Evolutionary conservation across 2,329 filamentous ascomycete genomes (phyloP), one percentile per base, ranked within the genome.

Genomic region (Phialophora expanda): DNA sequence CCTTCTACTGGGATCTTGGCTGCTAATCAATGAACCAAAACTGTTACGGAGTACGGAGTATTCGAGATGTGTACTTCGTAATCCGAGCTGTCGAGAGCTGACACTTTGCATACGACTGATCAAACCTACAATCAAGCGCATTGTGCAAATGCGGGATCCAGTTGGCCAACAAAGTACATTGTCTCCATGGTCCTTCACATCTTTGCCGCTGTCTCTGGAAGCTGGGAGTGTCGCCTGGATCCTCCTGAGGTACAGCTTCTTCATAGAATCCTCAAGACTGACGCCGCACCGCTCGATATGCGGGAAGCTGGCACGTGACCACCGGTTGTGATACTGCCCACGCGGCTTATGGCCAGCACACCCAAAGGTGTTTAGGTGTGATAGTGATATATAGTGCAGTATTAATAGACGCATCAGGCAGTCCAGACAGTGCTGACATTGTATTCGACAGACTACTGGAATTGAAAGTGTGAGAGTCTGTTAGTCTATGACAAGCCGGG

Each of bases 401-500:
- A 60, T 55, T 28, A 56, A 56, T 53, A 41, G 56, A 20, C 11
- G 28, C 26, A 58, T 48, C 26, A 56, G 55, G 30, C 38, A 14
- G 9, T n/a, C 24, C 46, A 46, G 24, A 30, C 12, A 34, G 12
- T 51, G 20, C 30, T 50, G 30, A 32, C 28, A 24, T 56, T 5
- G 41, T 22, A 65, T 59, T 62, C 59, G 53, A 57, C 41, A 17
- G 44, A 54, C n/a, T 34, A 32, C 44, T 44, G 30, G n/a, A 53
- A 4, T 51, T 30, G 24, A n/a, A 54, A 32, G 55, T 5, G n/a
- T 30, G 28, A 54, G 38, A 28, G 44, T 30, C 20, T 17, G 41
- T 38, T 30, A 57, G 46, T 30, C 44, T 30, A 62, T 17, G 26
- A n/a, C 24, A 9, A 56, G 44, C 32, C 28, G 50, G 48, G 24